Evolutionary conservation across 2,329 filamentous ascomycete genomes (phyloP).

Genomic region (Stromatinia cepivora): DNA sequence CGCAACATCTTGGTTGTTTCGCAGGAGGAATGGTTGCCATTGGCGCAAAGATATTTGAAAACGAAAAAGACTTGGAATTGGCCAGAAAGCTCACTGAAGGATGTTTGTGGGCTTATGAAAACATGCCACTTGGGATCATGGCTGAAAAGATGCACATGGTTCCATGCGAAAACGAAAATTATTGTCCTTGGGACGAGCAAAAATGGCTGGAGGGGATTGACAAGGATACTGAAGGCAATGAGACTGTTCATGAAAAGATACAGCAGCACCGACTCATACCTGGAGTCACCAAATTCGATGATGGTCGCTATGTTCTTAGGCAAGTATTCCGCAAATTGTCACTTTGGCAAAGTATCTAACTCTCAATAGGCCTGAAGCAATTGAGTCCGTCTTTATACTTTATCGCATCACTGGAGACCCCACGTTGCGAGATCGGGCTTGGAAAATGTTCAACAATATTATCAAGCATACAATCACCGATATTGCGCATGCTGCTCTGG

Average conservation of each 20-base stretch:
- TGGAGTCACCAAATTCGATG: constrained; percentile 24
- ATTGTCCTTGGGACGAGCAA: constrained; percentile 33
- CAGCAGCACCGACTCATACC: constrained; percentile 22
- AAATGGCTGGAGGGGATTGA: constrained; percentile 21
- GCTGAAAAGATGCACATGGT: constrained; percentile 54
- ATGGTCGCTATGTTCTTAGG: constrained; percentile 27
- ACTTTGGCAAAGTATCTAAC: neutral
- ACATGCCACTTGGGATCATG: constrained; percentile 59
- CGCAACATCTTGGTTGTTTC: constrained; percentile 71
- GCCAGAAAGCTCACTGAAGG: constrained; percentile 60
- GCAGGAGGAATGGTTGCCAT: constrained; percentile 69
- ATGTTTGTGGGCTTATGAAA: constrained; percentile 61
- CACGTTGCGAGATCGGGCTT: constrained; percentile 45
- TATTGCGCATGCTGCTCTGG: constrained; percentile 46
- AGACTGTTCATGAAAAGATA: constrained; percentile 23
- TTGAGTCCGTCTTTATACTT: constrained; percentile 67
- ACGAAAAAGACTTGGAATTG: constrained; percentile 53
- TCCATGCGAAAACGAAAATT: constrained; percentile 25
- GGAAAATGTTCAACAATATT: constrained; percentile 51
- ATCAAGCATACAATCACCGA: constrained; percentile 46
- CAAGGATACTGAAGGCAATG: constrained; percentile 14
- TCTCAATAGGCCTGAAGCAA: constrained; percentile 56
- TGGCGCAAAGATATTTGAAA: constrained; percentile 60
- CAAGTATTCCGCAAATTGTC: constrained; percentile 27
- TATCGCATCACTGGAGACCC: constrained; percentile 38